Percentiles rank a stretch among this genome's conserved stretches.
Evolutionary conservation across 2,329 filamentous ascomycete species (phyloP).

Genomic region (Aureobasidium musti): DNA sequence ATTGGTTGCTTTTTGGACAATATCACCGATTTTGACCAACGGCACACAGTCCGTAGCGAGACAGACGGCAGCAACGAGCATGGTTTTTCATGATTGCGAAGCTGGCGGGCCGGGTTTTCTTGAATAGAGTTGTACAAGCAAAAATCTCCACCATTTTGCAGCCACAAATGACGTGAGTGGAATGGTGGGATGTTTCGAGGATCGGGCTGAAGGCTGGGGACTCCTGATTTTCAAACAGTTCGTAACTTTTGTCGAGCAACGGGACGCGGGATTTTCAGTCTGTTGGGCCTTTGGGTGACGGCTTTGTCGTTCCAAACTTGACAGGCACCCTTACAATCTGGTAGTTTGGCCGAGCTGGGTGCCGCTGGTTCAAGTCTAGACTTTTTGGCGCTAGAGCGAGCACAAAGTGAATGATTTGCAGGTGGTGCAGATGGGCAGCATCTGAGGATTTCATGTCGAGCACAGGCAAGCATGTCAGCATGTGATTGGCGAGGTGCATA

Average conservation of each 20-base stretch:
- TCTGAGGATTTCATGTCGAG: neutral
- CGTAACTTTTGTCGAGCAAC: conserved; percentile 15
- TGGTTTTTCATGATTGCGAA: conserved; percentile 4
- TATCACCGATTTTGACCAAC: neutral
- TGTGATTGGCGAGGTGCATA: conserved; percentile 26
- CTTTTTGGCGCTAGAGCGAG: conserved; percentile 18
- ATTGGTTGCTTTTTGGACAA: neutral
- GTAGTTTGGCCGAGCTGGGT: conserved; percentile 25
- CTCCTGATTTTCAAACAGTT: conserved; percentile 13
- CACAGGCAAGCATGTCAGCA: conserved; percentile 13
- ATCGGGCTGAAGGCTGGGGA: conserved; percentile 25
- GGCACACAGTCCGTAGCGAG: conserved; percentile 4
- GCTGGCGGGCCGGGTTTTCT: neutral
- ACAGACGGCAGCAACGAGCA: neutral
- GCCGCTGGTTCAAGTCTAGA: conserved; percentile 22
- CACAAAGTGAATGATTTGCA: conserved; percentile 18
- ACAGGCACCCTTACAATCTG: conserved; percentile 26
- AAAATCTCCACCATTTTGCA: conserved; percentile 24
- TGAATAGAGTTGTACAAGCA: conserved; percentile 26
- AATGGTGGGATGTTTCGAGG: neutral
- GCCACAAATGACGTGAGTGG: conserved; percentile 24
- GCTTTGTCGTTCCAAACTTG: conserved; percentile 15
- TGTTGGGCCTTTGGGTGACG: conserved; percentile 13
- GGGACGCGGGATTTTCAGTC: conserved; percentile 23
- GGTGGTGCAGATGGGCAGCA: conserved; percentile 15